phyloP scores from a whole-genome alignment of 805 yeast genomes.

The Kazachstania martiniae region DNA sequence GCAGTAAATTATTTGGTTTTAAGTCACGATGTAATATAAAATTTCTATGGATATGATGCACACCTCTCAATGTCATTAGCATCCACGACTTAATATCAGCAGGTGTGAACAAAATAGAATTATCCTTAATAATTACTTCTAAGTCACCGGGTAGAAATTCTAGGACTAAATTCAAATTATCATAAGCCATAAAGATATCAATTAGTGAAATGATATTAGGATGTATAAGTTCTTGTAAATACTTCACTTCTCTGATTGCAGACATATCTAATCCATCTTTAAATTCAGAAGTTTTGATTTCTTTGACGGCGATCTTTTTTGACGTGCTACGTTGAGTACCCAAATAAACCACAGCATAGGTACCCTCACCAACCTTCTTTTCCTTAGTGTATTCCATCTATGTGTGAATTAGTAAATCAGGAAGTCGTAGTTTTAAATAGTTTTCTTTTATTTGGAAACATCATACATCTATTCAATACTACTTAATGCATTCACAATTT shows the following conservation, averaged over 20 bases:
- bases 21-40: slow-evolving; percentile 85
- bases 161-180: slow-evolving; percentile 68
- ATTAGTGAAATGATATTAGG: slow-evolving; percentile 75
- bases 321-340: slow-evolving; percentile 43
- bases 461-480: no score
- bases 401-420: no score
- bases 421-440: no score
- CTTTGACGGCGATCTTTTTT: slow-evolving; percentile 80
- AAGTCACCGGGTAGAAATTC: slow-evolving; percentile 90
- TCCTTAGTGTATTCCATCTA: slow-evolving; percentile 31
- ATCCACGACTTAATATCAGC: slow-evolving; percentile 91
- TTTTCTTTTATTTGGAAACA: no score
- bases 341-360: slow-evolving; percentile 90
- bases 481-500: no score
- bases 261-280: slow-evolving; percentile 97
- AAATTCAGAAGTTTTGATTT: slow-evolving; percentile 87
- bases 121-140: slow-evolving; percentile 81
- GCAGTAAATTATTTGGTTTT: slow-evolving; percentile 81
- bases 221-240: slow-evolving; percentile 70
- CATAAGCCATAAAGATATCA: slow-evolving; percentile 69
- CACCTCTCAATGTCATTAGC: slow-evolving; percentile 86
- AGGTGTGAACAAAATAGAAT: slow-evolving; percentile 60
- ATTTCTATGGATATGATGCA: slow-evolving; percentile 91
- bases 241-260: slow-evolving; percentile 88
- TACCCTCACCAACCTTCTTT: slow-evolving; percentile 95